Evolutionary conservation across 2,329 filamentous ascomycete species (phyloP), one percentile per base, ranked within the genome.

Genomic region (Aspergillus tubingensis): DNA sequence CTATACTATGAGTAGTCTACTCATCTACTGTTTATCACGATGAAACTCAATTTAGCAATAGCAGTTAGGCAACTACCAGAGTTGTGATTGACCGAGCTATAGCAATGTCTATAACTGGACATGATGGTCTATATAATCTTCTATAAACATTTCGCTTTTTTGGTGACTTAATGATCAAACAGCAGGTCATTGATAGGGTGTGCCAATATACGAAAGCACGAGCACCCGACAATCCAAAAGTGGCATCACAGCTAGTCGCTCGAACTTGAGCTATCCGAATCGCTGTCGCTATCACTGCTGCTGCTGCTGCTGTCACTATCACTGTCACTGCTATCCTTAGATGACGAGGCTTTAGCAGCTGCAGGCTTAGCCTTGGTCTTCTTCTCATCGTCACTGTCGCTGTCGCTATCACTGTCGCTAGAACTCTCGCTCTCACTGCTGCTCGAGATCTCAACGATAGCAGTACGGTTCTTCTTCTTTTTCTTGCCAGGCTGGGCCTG

Each of bases 381-480:
- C 10, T 61, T 63, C 17, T 62, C 48, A 25, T 69, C 65, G 43
- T 71, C 72, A 5, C 67, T 70, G 58, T 70, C 71, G 47, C 67
- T 63, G 23, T 68, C 62, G 59, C 72, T 67, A 52, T 68, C 63
- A 43, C 68, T 70, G 30, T 68, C 65, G 48, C 72, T 75, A 25
- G 69, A 68, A 56, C 67, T 72, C 8, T 71, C 70, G 47, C 74
- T 77, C 48, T 76, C 75, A 63, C 75, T 78, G 62, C 75, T 77
- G 58, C 76, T 79, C 3, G 75, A 77, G 52, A 78, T 76, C 44
- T 79, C 76, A 19, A 80, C 69, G 47, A 80, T 62, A 41, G 69
- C 72, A 15, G 77, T 79, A 54, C 77, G 71, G 60, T 78, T 79
- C 71, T 79, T 79, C 61, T 75, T 72, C 70, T 79, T 79, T 68